Base-by-base conservation (phyloP, 2,329 filamentous ascomycete species). In the Ramularia endophylla region DNA sequence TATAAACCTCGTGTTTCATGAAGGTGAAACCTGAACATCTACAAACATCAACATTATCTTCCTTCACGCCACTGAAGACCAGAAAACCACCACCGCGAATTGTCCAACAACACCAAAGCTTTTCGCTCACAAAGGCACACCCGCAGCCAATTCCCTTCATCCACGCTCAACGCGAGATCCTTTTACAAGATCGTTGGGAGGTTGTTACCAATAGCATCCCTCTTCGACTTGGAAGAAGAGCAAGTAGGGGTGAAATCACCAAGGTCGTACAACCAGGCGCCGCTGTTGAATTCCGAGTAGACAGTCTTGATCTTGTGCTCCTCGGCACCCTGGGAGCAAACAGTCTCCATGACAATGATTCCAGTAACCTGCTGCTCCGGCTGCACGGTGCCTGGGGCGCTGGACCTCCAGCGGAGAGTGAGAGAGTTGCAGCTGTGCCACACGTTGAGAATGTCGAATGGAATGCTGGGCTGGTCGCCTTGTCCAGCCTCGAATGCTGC, bases 371-470 rank as follows among this genome's bases (percentile, higher is more conserved):
- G 41, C 46, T 57, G 34, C 35, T 47, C 40, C 2, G 51, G 49
- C 25, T 41, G 33, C 2, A 47, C 48, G 2, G 55, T 48, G n/a
- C 31, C 43, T 20, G 50, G 51, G 11, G 43, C 44, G 11, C 41
- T 44, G 8, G 52, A 51, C 8, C 42, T 34, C 58, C 58, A 61
- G 29, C 58, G 49, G 36, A 61, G 49, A 31, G 58, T 52, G 42
- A 59, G 56, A 1, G 54, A 52, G 34, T 54, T 47, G 48, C 58
- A 61, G 20, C 55, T 53, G 46, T 59, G 50, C 58, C 58, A 61
- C 25, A 58, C 30, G 44, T 60, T 56, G 15, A 60, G 41, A 29
- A 57, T 55, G 36, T 56, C 47, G 47, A 60, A 61, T 4, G 58
- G 58, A 19, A 60, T 59, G 19, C 42, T 40, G 5, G 58, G 53